These are phyloP conservation scores for Venturiaceae sp. DNA, from an alignment of 2,329 filamentous ascomycete species.

Conservation along the genomic window DNA sequence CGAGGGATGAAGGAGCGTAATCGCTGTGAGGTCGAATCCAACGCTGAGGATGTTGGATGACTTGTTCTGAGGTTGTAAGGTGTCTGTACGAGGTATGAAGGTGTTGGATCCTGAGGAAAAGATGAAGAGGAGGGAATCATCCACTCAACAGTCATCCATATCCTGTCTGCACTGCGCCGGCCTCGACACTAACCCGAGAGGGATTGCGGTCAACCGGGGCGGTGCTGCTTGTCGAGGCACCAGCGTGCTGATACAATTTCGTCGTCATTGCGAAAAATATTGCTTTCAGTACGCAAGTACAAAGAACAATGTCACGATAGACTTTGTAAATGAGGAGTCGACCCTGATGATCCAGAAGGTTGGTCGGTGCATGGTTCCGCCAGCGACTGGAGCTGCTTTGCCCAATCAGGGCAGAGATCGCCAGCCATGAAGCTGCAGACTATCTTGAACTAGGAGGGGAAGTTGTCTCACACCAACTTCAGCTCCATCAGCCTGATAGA, in stretches of 20 bases:
- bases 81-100: background rate
- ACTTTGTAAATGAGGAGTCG: background rate
- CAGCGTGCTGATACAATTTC: background rate
- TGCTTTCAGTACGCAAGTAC: background rate
- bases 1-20: background rate
- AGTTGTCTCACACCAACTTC: background rate
- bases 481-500: background rate
- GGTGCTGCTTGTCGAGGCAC: background rate
- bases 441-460: background rate
- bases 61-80: background rate
- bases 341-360: background rate
- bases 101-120: background rate
- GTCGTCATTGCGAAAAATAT: background rate
- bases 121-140: background rate
- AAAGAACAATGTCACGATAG: background rate
- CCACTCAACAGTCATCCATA: background rate
- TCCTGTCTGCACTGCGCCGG: background rate
- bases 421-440: background rate
- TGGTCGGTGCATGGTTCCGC: background rate
- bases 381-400: background rate
- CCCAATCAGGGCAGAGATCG: background rate
- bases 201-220: background rate
- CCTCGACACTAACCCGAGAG: background rate
- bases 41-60: background rate
- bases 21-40: background rate